A percentile compares a stretch with the other conserved stretches of the same genome.
phyloP scores from a whole-genome alignment of 495 filamentous ascomycete species.

The Cryomyces minteri region DNA sequence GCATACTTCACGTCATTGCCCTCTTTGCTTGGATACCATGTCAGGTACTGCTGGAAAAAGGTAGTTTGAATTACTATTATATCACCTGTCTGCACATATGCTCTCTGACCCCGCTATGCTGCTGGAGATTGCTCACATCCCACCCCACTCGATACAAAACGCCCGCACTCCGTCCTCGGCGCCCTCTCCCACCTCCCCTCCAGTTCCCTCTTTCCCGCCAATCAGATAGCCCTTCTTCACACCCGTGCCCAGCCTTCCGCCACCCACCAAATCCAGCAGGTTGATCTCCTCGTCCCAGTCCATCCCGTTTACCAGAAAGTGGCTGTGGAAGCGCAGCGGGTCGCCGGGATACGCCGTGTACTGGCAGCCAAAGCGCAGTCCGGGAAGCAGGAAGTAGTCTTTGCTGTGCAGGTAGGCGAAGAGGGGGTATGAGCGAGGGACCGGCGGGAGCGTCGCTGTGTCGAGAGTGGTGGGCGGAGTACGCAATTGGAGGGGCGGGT shows the following conservation, averaged over 20 bases:
- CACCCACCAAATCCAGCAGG: conserved; percentile 65
- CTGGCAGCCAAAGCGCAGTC: conserved; percentile 84
- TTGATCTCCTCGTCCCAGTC: conserved; percentile 77
- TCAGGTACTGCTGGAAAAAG: too few species aligned
- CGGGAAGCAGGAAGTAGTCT: conserved; percentile 78
- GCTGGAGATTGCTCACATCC: too few species aligned
- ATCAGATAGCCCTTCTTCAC: conserved; percentile 93
- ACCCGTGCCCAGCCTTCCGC: conserved; percentile 73
- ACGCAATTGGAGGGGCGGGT: conserved; percentile 26
- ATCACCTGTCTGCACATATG: too few species aligned
- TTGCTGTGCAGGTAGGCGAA: conserved; percentile 58
- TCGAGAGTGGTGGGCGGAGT: conserved; percentile 9
- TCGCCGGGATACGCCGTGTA: conserved; percentile 92
- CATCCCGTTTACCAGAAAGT: conserved; percentile 62
- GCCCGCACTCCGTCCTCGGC: conserved; percentile 30
- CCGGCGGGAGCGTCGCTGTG: conserved; percentile 17
- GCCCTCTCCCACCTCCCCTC: conserved; percentile 12
- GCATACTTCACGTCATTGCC: too few species aligned
- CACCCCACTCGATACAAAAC: conserved; percentile 64
- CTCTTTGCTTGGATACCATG: too few species aligned
- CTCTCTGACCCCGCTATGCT: too few species aligned
- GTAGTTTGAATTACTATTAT: too few species aligned
- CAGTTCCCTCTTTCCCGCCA: conserved; percentile 33
- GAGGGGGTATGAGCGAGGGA: conserved; percentile 38
- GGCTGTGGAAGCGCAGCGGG: conserved; percentile 82